Conservation (phyloP, 257 asterid genomes). For the Solanum gandarillasii region DNA sequence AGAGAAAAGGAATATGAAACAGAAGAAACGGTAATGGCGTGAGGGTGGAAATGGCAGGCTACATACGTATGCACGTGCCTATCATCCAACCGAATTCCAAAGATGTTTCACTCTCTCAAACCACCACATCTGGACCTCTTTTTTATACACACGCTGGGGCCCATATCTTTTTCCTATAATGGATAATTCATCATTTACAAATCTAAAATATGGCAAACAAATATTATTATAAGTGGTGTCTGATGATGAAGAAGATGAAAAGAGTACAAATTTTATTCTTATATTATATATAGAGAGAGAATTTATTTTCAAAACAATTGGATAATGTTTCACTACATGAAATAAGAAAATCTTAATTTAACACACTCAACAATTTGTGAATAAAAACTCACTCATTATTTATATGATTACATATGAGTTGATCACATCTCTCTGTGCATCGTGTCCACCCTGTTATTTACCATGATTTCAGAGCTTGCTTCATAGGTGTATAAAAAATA, state of each 20-base stretch:
- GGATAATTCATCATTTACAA: background rate
- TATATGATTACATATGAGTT: background rate
- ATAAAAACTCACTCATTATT: background rate
- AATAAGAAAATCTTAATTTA: background rate
- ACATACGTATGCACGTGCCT: conserved; percentile 6
- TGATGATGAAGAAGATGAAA: background rate
- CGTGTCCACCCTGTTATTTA: background rate
- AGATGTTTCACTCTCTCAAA: conserved; percentile 10
- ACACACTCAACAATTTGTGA: background rate
- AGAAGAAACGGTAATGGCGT: conserved; percentile 24
- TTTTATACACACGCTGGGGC: background rate
- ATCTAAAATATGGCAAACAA: background rate
- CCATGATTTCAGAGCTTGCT: background rate
- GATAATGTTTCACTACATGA: background rate
- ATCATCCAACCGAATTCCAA: background rate
- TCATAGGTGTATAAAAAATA: background rate
- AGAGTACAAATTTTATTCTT: too few relatives aligned
- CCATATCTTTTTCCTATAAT: background rate
- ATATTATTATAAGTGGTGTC: background rate
- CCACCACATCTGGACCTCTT: conserved; percentile 3
- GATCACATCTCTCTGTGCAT: background rate
- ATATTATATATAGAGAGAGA: too few relatives aligned
- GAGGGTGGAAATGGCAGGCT: conserved; percentile 17
- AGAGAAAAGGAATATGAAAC: background rate
- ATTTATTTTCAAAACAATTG: background rate